These are phyloP conservation scores for Cladosporium colombiae DNA, from an alignment of 2,329 filamentous ascomycete genomes.

Conservation along the genomic window DNA sequence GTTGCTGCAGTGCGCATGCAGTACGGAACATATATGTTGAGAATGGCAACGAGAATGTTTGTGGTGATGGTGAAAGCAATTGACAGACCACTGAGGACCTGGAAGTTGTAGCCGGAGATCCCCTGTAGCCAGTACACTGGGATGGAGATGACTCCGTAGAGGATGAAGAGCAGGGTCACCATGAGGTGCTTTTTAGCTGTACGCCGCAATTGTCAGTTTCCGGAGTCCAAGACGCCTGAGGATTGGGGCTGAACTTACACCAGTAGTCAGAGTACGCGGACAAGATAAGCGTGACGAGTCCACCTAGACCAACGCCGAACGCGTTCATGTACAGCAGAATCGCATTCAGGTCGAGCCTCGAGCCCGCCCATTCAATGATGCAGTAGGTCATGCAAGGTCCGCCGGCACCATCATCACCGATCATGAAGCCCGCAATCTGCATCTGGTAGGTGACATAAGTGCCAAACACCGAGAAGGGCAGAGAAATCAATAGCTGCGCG, in stretches of 20 bases:
- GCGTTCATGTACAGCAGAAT: constrained; percentile 22
- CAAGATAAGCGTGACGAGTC: constrained; percentile 20
- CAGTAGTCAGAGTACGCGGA: constrained; percentile 23
- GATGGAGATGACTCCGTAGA: constrained; percentile 18
- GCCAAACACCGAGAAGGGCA: constrained; percentile 23
- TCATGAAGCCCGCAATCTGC: constrained; percentile 17
- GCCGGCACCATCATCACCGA: constrained; percentile 18
- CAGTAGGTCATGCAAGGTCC: constrained; percentile 18
- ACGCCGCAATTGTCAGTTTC: not conserved
- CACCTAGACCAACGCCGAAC: constrained; percentile 19
- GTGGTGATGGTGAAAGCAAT: constrained; percentile 22
- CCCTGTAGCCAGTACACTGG: constrained; percentile 22
- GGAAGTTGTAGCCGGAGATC: constrained; percentile 16
- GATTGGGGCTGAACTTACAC: constrained; percentile 11
- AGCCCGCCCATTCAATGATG: constrained; percentile 21
- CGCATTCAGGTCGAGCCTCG: constrained; percentile 21
- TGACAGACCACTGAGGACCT: constrained; percentile 15
- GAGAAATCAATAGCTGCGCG: constrained; percentile 17
- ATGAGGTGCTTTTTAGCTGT: constrained; percentile 21
- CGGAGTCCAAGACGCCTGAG: not conserved
- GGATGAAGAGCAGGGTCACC: constrained; percentile 17
- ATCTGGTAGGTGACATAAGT: constrained; percentile 21
- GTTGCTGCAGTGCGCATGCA: constrained; percentile 20
- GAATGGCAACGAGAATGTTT: constrained; percentile 20
- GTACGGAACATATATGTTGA: constrained; percentile 22